Evolutionary conservation across 2,329 filamentous ascomycete species (phyloP), one percentile per base, ranked within the genome.

Genomic region (Orbilia blumenaviensis): DNA sequence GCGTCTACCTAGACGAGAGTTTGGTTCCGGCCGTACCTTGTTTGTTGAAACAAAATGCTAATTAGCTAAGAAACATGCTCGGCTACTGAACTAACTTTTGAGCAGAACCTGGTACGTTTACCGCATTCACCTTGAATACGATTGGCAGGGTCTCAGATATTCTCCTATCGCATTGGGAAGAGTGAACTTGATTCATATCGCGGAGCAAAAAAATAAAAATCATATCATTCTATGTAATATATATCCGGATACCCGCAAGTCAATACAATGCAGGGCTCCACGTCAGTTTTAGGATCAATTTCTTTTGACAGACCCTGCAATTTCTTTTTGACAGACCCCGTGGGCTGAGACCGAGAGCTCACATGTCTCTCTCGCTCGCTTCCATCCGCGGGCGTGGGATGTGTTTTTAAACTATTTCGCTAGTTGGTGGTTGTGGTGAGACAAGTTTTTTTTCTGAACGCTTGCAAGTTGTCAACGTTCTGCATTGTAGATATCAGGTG

Each of bases 301-400:
- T 23, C 41, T 44, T 44, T 44, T 21, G 41, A 9, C 18, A 44
- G 18, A 23, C 18, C n/a, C 7, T 3, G n/a, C n/a, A n/a, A 23
- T 23, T 21, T 23, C 18, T 3, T 23, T 46, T 46, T 46, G 42
- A 12, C 18, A 46, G 52, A 56, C n/a, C n/a, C n/a, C n/a, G n/a
- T n/a, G n/a, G n/a, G 21, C 9, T 38, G 29, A 56, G 12, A 56
- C 48, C 27, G 10, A 50, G 48, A 54, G 48, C 48, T 54, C 48
- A 54, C 48, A 54, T 18, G 48, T 6, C 48, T 18, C 10, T 6
- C 44, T 56, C 52, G 32, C 36, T 71, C 66, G 66, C 66, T 63
- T 71, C 42, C 56, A 63, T 71, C 66, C 66, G 66, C 56, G 56
- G 48, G 46, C 56, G 46, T 71, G 66, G 34, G 66, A 71, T 12